Conservation (phyloP, 2,329 filamentous ascomycete genomes). For the Epichloe coenophiala region DNA sequence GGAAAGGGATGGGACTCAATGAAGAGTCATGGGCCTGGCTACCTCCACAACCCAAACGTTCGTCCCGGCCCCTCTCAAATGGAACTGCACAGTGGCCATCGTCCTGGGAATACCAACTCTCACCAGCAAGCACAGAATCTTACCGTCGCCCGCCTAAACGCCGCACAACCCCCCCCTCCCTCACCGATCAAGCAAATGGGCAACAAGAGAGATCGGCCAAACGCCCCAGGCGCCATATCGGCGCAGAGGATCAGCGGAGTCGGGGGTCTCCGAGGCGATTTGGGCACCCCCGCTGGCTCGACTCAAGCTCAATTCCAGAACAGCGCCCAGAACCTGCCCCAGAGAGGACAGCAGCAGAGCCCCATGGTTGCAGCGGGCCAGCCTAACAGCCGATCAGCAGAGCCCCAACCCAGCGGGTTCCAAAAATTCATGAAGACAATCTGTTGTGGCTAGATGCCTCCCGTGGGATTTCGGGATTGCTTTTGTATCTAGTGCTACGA, state of each 20-base stretch:
- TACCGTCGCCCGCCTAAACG: slow-evolving; percentile 83
- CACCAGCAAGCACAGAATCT: slow-evolving; percentile 51
- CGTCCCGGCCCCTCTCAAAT: slow-evolving; percentile 72
- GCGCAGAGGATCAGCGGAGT: slow-evolving; percentile 65
- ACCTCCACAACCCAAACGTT: slow-evolving; percentile 63
- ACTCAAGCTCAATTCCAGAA: slow-evolving; percentile 95
- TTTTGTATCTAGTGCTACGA: slow-evolving; percentile 17
- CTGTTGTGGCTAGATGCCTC: slow-evolving; percentile 61
- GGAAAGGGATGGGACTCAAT: slow-evolving; percentile 76
- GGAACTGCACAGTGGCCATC: slow-evolving; percentile 66
- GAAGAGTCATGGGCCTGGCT: slow-evolving; percentile 50
- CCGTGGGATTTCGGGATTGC: slow-evolving; percentile 14
- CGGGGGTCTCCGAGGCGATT: slow-evolving; percentile 55
- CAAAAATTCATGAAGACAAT: slow-evolving; percentile 88
- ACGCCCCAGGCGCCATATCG: slow-evolving; percentile 58
- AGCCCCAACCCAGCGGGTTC: slow-evolving; percentile 67
- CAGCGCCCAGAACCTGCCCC: slow-evolving; percentile 77
- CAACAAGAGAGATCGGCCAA: slow-evolving; percentile 64
- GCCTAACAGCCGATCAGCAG: slow-evolving; percentile 42
- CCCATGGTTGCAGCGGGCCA: slow-evolving; percentile 41
- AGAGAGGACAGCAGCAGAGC: slow-evolving; percentile 46
- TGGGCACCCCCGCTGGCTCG: slow-evolving; percentile 74
- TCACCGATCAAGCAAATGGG: slow-evolving; percentile 71
- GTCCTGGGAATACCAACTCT: slow-evolving; percentile 50
- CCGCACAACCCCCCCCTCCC: slow-evolving; percentile 75